A percentile compares a stretch with the other conserved stretches of the same genome.
Conservation (phyloP, 2,329 filamentous ascomycete genomes). For the Hymenoscyphus occultus region DNA sequence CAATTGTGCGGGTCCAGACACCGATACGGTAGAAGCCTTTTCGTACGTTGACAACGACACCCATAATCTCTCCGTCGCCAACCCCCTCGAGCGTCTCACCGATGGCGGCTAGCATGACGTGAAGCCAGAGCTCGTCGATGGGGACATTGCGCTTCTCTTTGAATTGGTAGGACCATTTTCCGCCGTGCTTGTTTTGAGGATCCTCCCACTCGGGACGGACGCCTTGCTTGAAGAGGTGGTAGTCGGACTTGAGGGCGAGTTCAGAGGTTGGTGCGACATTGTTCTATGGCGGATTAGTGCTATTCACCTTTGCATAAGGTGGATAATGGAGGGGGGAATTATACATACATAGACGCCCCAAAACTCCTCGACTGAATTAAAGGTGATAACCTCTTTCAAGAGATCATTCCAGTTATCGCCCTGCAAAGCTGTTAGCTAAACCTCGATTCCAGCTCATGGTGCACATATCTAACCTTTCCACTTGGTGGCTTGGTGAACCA, state of each 20-base stretch:
- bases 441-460: slow-evolving; percentile 2
- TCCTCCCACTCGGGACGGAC: slow-evolving; percentile 99
- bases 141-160: slow-evolving; percentile 90
- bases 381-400: slow-evolving; percentile 97
- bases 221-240: slow-evolving; percentile 98
- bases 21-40: slow-evolving; percentile 98
- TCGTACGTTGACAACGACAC: slow-evolving; percentile 97
- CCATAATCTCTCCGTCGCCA: slow-evolving; percentile 96
- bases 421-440: slow-evolving; percentile 46
- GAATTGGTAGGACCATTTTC: slow-evolving; percentile 98
- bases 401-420: slow-evolving; percentile 99
- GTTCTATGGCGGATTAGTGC: slow-evolving; percentile 60
- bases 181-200: slow-evolving; percentile 96
- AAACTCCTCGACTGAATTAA: slow-evolving; percentile 98
- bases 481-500: slow-evolving; percentile 99
- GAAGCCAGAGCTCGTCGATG: slow-evolving; percentile 94
- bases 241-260: slow-evolving; percentile 95
- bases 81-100: slow-evolving; percentile 98
- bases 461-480: slow-evolving; percentile 68
- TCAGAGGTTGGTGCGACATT: slow-evolving; percentile 97
- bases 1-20: slow-evolving; percentile 93
- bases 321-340: not conserved
- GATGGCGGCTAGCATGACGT: slow-evolving; percentile 94
- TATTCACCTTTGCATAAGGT: not conserved
- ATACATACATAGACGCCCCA: slow-evolving; percentile 95